Evolutionary conservation across 352 stramenopile species (phyloP).

Genomic region (Phytophthora sp.): DNA sequence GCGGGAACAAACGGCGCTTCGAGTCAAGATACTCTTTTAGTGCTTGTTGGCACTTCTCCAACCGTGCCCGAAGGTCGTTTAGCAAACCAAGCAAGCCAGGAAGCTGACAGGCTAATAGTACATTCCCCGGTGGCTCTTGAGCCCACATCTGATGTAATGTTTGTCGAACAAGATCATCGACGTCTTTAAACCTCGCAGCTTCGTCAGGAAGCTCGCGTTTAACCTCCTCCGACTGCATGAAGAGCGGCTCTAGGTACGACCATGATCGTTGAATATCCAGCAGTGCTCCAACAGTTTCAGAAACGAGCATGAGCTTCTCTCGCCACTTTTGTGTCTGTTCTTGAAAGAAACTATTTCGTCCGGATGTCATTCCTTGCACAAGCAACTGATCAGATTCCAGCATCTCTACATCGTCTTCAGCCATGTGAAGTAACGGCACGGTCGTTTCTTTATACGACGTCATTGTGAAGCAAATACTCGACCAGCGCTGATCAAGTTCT

Average conservation of each 20-base stretch:
- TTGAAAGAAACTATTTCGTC: constrained; percentile 76
- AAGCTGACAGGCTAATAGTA: constrained; percentile 80
- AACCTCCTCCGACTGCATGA: constrained; percentile 95
- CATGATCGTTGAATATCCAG: constrained; percentile 95
- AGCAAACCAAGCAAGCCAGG: constrained; percentile 79
- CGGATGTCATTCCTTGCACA: constrained; percentile 93
- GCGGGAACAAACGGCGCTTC: constrained; percentile 91
- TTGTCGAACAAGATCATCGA: constrained; percentile 82
- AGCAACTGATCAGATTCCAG: constrained; percentile 95
- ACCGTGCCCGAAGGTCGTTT: constrained; percentile 70
- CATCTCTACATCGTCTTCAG: constrained; percentile 94
- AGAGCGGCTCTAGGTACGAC: constrained; percentile 96
- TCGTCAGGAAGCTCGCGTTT: constrained; percentile 94
- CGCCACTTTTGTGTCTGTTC: constrained; percentile 62
- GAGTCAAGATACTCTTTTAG: constrained; percentile 95
- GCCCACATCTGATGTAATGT: constrained; percentile 83
- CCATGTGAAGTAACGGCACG: constrained; percentile 85
- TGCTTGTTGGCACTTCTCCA: constrained; percentile 94
- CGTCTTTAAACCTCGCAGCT: constrained; percentile 83
- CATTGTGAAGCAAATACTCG: constrained; percentile 77
- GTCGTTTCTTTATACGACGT: constrained; percentile 87
- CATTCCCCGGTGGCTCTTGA: constrained; percentile 70
- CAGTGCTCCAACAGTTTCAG: constrained; percentile 88
- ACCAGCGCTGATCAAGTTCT: constrained; percentile 85
- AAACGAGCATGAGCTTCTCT: constrained; percentile 65